A percentile compares a stretch with the other conserved stretches of the same genome.
phyloP scores from a whole-genome alignment of 1,139 yeast genomes.

The Tardiomyces digboiensis region DNA sequence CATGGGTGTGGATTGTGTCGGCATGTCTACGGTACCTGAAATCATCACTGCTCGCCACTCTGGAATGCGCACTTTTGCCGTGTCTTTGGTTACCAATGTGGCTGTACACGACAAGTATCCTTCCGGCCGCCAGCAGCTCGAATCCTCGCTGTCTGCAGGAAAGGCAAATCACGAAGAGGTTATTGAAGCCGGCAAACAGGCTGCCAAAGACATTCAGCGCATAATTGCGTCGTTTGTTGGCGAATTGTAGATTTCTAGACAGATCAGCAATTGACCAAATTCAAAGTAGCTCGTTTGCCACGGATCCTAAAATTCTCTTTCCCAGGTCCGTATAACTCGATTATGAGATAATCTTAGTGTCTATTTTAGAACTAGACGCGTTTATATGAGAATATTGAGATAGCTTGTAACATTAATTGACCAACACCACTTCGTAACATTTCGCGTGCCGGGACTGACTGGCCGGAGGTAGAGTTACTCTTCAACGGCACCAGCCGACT shows the following conservation, averaged over 20 bases:
- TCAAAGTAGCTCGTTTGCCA: no score
- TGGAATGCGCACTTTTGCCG: conserved; percentile 71
- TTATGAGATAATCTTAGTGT: no score
- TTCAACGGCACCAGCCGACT: conserved; percentile 89
- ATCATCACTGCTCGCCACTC: conserved; percentile 87
- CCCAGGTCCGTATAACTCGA: no score
- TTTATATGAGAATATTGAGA: no score
- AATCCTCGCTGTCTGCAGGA: conserved; percentile 32
- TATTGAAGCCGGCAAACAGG: conserved; percentile 68
- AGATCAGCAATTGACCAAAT: no score
- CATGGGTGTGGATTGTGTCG: conserved; percentile 90
- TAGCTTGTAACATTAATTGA: no score
- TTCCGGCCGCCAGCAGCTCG: conserved; percentile 46
- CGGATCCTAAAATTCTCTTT: no score
- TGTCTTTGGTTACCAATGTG: conserved; percentile 78
- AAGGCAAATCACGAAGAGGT: conserved; percentile 88
- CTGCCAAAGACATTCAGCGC: conserved; percentile 69
- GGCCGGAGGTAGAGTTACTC: conserved; percentile 37
- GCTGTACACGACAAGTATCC: conserved; percentile 73
- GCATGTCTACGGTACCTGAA: conserved; percentile 98
- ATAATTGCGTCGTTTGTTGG: conserved; percentile 60
- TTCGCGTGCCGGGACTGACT: no score
- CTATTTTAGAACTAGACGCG: no score
- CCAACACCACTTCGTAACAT: no score
- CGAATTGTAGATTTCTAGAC: conserved; percentile 13